phyloP scores from a whole-genome alignment of 2,329 filamentous ascomycete species.

The Cordyceps cateniannulata region DNA sequence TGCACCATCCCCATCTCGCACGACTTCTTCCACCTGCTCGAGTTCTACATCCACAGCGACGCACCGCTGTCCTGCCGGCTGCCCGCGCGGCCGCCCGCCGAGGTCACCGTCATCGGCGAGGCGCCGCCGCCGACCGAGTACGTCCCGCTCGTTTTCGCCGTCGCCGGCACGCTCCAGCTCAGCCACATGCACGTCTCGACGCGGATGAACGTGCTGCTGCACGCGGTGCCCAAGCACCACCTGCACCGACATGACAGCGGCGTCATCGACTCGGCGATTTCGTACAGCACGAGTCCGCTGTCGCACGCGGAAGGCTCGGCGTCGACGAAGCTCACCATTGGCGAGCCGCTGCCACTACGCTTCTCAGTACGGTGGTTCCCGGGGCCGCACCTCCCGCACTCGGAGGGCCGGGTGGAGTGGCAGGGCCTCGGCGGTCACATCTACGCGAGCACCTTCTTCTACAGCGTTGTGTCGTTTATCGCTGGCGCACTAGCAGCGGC shows the following conservation, averaged over 20 bases:
- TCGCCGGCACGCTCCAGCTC: slow-evolving; percentile 81
- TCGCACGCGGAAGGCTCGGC: slow-evolving; percentile 49
- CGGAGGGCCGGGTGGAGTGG: slow-evolving; percentile 60
- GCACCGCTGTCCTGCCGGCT: slow-evolving; percentile 88
- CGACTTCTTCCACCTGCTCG: slow-evolving; percentile 79
- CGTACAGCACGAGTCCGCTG: slow-evolving; percentile 74
- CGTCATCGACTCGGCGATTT: slow-evolving; percentile 78
- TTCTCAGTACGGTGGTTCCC: slow-evolving; percentile 87
- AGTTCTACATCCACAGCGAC: slow-evolving; percentile 98
- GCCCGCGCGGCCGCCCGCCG: slow-evolving; percentile 62
- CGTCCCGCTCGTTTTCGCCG: slow-evolving; percentile 79
- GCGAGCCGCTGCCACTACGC: slow-evolving; percentile 71
- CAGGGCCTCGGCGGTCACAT: slow-evolving; percentile 58
- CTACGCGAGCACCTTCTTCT: slow-evolving; percentile 58
- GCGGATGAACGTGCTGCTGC: slow-evolving; percentile 82
- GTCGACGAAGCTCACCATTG: slow-evolving; percentile 69
- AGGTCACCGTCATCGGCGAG: slow-evolving; percentile 50
- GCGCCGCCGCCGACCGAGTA: slow-evolving; percentile 49
- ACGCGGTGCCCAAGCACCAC: slow-evolving; percentile 58
- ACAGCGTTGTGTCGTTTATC: slow-evolving; percentile 52
- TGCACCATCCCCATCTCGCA: slow-evolving; percentile 73
- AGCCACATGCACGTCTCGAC: slow-evolving; percentile 89
- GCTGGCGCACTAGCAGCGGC: slow-evolving; percentile 48
- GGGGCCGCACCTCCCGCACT: slow-evolving; percentile 61
- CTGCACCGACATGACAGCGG: slow-evolving; percentile 61